A percentile compares a stretch with the other conserved stretches of the same genome.
Conservation (phyloP, 73 alveolate genomes). For the Urostyla sp. region DNA sequence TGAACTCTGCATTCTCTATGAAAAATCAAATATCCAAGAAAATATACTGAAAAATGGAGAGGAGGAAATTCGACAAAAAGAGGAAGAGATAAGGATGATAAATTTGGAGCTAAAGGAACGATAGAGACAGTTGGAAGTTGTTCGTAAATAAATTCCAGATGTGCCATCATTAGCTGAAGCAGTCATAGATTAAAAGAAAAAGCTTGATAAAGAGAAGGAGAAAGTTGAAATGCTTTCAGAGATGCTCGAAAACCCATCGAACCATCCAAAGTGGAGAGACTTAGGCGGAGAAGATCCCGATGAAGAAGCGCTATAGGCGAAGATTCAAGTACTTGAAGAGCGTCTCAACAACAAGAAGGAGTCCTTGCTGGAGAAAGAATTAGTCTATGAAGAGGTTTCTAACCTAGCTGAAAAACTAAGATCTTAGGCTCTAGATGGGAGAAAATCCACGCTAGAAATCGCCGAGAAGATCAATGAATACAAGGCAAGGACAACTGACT, state of each 20-base stretch:
- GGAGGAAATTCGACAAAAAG: constrained; percentile 92
- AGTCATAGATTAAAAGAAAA: constrained; percentile 82
- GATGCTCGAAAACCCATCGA: constrained; percentile 93
- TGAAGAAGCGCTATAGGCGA: constrained; percentile 93
- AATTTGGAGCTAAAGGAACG: constrained; percentile 90
- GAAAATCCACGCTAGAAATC: constrained; percentile 92
- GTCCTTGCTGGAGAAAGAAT: constrained; percentile 92
- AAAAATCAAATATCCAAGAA: constrained; percentile 93
- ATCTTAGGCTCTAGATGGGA: constrained; percentile 94
- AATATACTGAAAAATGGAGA: constrained; percentile 93
- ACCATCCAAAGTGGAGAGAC: constrained; percentile 90
- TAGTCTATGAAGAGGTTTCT: constrained; percentile 95
- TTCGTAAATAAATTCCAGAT: constrained; percentile 90
- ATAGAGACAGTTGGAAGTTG: constrained; percentile 90
- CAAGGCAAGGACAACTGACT: constrained; percentile 90
- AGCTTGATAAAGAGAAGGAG: constrained; percentile 83
- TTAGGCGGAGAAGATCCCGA: constrained; percentile 98
- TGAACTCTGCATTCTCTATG: constrained; percentile 96
- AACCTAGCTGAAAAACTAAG: constrained; percentile 95
- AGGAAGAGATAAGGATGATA: constrained; percentile 95
- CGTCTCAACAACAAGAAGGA: constrained; percentile 95
- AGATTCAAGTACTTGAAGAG: constrained; percentile 95
- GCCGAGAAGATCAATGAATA: constrained; percentile 95
- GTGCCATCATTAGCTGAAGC: constrained; percentile 89
- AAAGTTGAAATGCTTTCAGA: constrained; percentile 84